These are phyloP conservation scores for Jamesozyma rosinii DNA, from an alignment of 805 yeast species.

Conservation along the genomic window DNA sequence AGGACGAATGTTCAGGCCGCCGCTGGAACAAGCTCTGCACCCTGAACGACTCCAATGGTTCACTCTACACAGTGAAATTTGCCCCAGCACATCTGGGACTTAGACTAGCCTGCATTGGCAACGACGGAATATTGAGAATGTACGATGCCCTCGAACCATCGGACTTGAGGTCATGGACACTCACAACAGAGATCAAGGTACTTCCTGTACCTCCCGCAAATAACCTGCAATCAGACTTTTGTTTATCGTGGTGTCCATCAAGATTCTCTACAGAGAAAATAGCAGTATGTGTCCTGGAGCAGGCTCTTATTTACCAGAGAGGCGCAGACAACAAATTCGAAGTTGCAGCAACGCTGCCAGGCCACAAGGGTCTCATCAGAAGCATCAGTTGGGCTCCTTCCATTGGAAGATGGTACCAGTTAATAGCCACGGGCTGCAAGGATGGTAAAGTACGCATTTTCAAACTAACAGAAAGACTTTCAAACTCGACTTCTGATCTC, in stretches of 20 bases:
- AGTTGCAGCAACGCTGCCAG: conserved; percentile 60
- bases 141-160: conserved; percentile 87
- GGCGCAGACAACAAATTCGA: conserved; percentile 44
- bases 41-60: conserved; percentile 78
- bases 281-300: conserved; percentile 78
- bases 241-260: conserved; percentile 85
- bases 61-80: conserved; percentile 81
- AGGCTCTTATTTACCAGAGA: conserved; percentile 66
- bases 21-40: conserved; percentile 75
- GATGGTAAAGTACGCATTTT: conserved; percentile 87
- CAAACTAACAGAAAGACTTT: conserved; percentile 46
- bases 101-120: conserved; percentile 76
- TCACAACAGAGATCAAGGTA: conserved; percentile 61
- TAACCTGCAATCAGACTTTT: conserved; percentile 76
- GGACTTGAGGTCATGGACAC: conserved; percentile 75
- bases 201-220: conserved; percentile 65
- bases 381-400: conserved; percentile 95
- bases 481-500: neutral
- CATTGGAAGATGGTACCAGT: conserved; percentile 80
- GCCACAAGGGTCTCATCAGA: conserved; percentile 78
- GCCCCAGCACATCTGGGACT: conserved; percentile 80
- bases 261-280: conserved; percentile 72
- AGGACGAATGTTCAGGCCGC: conserved; percentile 64
- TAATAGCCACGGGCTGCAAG: conserved; percentile 90
- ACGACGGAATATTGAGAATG: conserved; percentile 76